Evolutionary conservation across 2,329 filamentous ascomycete genomes (phyloP), one percentile per base, ranked within the genome.

Genomic region (Diaporthe australafricana): DNA sequence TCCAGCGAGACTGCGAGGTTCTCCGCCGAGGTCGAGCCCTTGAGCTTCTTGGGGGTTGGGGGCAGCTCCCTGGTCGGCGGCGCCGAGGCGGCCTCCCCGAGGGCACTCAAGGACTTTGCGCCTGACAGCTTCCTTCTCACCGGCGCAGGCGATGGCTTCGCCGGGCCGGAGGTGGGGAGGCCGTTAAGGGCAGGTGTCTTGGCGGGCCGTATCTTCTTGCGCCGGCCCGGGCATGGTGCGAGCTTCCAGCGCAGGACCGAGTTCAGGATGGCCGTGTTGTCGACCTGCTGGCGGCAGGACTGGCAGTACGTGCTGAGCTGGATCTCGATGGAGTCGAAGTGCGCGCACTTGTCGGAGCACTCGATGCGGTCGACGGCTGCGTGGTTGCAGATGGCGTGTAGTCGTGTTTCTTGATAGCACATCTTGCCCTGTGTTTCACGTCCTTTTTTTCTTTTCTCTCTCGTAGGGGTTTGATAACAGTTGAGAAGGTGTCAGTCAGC

Each of bases 291-390:
- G 22, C 71, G 68, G 45, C 71, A 72, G 25, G 71, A 48, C 53
- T 72, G 68, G 45, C 71, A 72, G 68, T 72, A 72, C 16, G 71
- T 70, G 22, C 68, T 70, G n/a, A 72, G 68, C 38, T 72, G 68
- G 6, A 63, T 72, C 53, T 72, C 71, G 42, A 72, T 35, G 22
- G 17, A 53, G 62, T 72, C 71, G 35, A 72, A 60, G 38, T 62
- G 52, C 17, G 52, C 42, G 68, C 71, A 72, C 40, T 53, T 69
- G 11, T 67, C 66, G 40, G 71, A 50, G 60, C 71, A 72, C 47
- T 72, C 71, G 47, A 53, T 66, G 5, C 60, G 62, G 27, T 69
- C 53, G 22, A 60, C 53, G 45, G 53, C 50, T 6, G 62, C 62
- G 53, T 72, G 71, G 35, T 72, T 72, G 47, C 71, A 72, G 45